Evolutionary conservation across 345 rosid genomes (phyloP), one percentile per base, ranked within the genome.

Genomic region (Pistacia integerrima): DNA sequence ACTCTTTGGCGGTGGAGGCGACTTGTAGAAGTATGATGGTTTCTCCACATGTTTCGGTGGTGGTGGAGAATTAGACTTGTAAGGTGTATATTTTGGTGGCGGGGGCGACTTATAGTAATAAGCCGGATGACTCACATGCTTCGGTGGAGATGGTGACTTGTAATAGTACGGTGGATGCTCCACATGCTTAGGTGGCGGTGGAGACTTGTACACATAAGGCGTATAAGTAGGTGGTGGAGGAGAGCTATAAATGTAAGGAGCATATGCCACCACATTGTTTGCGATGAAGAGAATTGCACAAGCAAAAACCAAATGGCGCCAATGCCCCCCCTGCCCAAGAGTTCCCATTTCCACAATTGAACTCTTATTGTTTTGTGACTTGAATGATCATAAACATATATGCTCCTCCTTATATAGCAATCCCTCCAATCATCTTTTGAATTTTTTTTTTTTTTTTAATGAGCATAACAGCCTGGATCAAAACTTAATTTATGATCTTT

Each of bases 251-350:
- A 54, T 54, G 14, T 9, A 10, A 22, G 63, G 63, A 10, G 25
- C 2, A 22, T 59, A 59, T 8, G 33, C 63, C 12, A 20, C 1
- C 4, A 22, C 77, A 71, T 7, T 18, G 11, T 81, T 69, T 48
- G 84, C 83, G 3, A 71, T 12, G 69, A 86, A 76, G 70, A 75
- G 84, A 56, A 86, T 49, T 35, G 82, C 76, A 6, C 82, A 35
- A 17, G 76, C 89, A 18, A 46, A 57, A 66, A 82, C 41, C 54
- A 84, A 61, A 10, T 64, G 64, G 65, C 76, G 78, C 72, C 77
- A 74, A 36, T 44, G 73, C 60, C 81, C 81, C 73, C 58, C 52
- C 58, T 62, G 51, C 33, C 33, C 62, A 52, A 48, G 64, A 52
- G 57, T 70, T 64, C 74, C 82, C 86, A 85, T 86, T 59, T 59